Evolutionary conservation across 2,329 filamentous ascomycete species (phyloP), one percentile per base, ranked within the genome.

Genomic region (Xylaria sp.): DNA sequence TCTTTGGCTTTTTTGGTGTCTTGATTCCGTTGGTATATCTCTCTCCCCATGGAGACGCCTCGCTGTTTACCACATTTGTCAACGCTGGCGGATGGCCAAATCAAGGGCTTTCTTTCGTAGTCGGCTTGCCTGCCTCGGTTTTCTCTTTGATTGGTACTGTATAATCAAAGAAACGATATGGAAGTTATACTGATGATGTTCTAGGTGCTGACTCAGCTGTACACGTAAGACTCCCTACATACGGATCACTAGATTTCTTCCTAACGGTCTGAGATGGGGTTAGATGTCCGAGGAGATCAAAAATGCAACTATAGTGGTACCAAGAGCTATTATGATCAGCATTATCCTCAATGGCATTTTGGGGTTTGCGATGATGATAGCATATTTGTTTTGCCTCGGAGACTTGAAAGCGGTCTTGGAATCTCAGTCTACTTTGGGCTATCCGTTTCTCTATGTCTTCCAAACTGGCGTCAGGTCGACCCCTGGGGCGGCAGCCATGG

Each of bases 11-110:
- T 21, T 54, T 60, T 23, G 41, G 21, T 17, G 38, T 49, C 7
- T 10, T 61, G 3, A 52, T 56, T 31, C 52, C 58, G 15, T 33
- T 56, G 1, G 54, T 63, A 3, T 63, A 53, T 23, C 31, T 63
- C 13, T 33, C 56, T 27, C 56, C 60, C 3, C 63, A 65, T 41
- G 31, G 33, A 2, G 49, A 63, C 31, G 23, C 33, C 10, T 63
- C 63, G 7, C 2, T 65, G n/a, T 65, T 58, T n/a, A 63, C 60
- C 9, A 60, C 57, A 2, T 63, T 61, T 23, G 47, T 60, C 23
- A 63, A 63, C 38, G 13, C 17, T 4, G 56, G 63, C 5, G 60
- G 43, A 3, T 65, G 63, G 63, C 21, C 53, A 23, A 38, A 8
- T 40, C 48, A 40, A 29, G 48, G 48, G 21, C 10, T 52, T 3